Conservation (phyloP, 176 grass and related monocot genomes). For the Microstegium vimineum region DNA sequence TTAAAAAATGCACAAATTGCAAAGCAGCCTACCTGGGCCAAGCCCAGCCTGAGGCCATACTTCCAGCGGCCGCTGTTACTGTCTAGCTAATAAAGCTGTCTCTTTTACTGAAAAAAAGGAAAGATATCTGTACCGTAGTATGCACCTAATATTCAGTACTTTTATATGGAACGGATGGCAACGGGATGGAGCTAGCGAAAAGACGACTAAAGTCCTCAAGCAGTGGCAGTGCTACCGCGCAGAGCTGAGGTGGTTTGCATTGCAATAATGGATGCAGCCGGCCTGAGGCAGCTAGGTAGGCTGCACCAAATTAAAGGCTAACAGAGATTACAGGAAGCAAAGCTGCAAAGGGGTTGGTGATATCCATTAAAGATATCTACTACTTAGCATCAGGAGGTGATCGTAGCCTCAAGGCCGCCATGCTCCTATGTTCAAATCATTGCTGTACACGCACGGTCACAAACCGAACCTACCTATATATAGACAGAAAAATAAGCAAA, state of each 20-base stretch:
- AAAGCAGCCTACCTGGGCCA: too few relatives aligned
- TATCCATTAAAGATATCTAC: slow-evolving; percentile 8
- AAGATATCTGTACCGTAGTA: too few relatives aligned
- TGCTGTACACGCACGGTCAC: not conserved
- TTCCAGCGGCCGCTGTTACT: too few relatives aligned
- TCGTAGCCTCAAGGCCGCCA: not conserved
- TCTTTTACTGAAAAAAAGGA: too few relatives aligned
- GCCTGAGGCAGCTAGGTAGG: not conserved
- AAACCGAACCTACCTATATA: too few relatives aligned
- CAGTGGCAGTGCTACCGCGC: not conserved
- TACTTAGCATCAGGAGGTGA: not conserved
- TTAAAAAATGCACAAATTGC: too few relatives aligned
- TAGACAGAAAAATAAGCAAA: too few relatives aligned
- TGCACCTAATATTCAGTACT: too few relatives aligned
- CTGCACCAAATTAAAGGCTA: not conserved
- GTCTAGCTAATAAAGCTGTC: too few relatives aligned
- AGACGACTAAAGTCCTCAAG: not conserved
- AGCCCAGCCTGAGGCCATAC: too few relatives aligned
- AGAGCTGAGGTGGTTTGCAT: not conserved
- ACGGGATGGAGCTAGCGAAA: too few relatives aligned
- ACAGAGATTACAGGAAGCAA: not conserved
- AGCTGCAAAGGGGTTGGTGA: not conserved
- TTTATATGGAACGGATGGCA: too few relatives aligned
- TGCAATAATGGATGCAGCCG: slow-evolving; percentile 13
- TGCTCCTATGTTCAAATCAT: slow-evolving; percentile 11